These are phyloP conservation scores for Suillus plorans DNA, from an alignment of 768 basidiomycete genomes.

Conservation along the genomic window DNA sequence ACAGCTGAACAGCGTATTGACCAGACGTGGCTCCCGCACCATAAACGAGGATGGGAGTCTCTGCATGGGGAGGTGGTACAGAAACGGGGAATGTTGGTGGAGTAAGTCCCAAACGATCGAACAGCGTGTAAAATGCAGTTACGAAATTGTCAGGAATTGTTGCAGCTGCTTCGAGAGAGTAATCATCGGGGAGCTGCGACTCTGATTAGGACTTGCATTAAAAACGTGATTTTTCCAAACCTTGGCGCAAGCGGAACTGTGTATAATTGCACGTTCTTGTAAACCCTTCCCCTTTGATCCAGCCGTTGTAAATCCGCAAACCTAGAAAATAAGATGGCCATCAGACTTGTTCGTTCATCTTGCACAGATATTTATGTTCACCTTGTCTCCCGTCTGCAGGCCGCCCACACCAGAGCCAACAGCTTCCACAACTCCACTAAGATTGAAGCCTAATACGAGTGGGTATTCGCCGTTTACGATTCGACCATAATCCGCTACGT, in stretches of 20 bases:
- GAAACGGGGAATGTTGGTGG: conserved; percentile 30
- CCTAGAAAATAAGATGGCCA: conserved; percentile 15
- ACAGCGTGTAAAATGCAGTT: conserved; percentile 41
- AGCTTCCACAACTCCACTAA: conserved; percentile 37
- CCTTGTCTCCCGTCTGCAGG: conserved; percentile 40
- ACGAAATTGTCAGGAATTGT: conserved; percentile 45
- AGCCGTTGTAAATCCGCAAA: conserved; percentile 28
- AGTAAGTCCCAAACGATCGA: conserved; percentile 38
- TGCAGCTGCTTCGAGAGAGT: conserved; percentile 38
- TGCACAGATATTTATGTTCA: conserved; percentile 17
- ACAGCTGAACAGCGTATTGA: conserved; percentile 39
- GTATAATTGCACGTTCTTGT: conserved; percentile 38
- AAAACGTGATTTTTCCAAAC: conserved; percentile 21
- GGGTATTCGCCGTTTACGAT: conserved; percentile 32
- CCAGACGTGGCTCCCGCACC: conserved; percentile 44
- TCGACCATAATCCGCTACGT: conserved; percentile 36
- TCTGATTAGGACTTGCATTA: background rate
- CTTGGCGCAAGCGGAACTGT: conserved; percentile 35
- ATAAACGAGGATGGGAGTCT: conserved; percentile 42
- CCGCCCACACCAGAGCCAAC: conserved; percentile 35
- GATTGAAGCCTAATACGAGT: conserved; percentile 36
- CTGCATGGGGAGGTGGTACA: conserved; percentile 27
- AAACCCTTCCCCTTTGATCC: conserved; percentile 30
- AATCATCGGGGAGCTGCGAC: conserved; percentile 40
- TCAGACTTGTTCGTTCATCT: background rate